phyloP scores from a whole-genome alignment of 768 basidiomycete species.

The Astraeus odoratus region DNA sequence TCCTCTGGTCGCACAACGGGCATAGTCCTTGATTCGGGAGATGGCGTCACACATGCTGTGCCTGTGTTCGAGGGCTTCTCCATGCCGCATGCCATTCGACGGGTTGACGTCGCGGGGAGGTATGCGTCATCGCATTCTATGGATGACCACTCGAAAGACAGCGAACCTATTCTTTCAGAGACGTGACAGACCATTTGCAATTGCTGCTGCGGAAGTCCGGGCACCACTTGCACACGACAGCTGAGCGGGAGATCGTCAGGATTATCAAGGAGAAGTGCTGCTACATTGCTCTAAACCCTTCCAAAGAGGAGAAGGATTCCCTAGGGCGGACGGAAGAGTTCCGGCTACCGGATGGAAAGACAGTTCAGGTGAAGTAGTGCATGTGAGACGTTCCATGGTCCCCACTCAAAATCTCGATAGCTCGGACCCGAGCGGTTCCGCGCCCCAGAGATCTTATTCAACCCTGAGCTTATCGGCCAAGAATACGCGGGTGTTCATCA shows the following conservation, averaged over 20 bases:
- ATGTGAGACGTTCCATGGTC: constrained; percentile 7
- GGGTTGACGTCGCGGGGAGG: constrained; percentile 96
- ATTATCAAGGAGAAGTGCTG: constrained; percentile 99
- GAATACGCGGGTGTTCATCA: constrained; percentile 98
- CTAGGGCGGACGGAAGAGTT: constrained; percentile 79
- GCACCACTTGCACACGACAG: constrained; percentile 92
- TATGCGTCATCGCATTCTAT: constrained; percentile 25
- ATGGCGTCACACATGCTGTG: constrained; percentile 97
- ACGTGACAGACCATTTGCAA: constrained; percentile 95
- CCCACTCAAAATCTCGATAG: constrained; percentile 34
- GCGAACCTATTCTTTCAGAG: constrained; percentile 40
- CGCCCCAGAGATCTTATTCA: constrained; percentile 96
- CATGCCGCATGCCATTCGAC: constrained; percentile 95
- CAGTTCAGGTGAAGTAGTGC: constrained; percentile 64
- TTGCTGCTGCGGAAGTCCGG: constrained; percentile 90
- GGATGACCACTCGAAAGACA: not conserved
- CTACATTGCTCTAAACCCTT: constrained; percentile 87
- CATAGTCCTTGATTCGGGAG: constrained; percentile 98
- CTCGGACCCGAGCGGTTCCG: constrained; percentile 93
- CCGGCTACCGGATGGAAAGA: constrained; percentile 89
- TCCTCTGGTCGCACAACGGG: constrained; percentile 97
- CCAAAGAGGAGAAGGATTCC: constrained; percentile 93
- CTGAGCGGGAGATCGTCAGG: constrained; percentile 93
- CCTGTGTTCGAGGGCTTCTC: constrained; percentile 99
- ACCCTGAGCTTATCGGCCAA: constrained; percentile 92